Conservation (phyloP, 257 asterid genomes). For the Ehretia macrophylla region DNA sequence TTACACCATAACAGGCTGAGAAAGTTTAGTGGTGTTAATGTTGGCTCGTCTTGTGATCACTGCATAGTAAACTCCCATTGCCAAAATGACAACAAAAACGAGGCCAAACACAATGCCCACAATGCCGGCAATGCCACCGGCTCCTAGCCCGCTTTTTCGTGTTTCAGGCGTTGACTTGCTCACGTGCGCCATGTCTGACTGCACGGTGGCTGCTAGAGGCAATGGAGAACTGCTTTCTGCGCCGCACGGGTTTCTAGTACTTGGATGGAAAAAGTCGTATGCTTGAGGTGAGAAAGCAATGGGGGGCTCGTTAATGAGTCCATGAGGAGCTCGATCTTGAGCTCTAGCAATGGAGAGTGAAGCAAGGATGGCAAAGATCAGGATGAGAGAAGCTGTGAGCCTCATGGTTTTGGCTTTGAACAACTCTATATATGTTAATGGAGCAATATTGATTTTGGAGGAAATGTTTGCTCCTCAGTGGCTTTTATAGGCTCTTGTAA, state of each 20-base stretch:
- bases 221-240: slow-evolving; percentile 25
- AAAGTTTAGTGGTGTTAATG: slow-evolving; percentile 18
- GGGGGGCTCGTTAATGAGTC: slow-evolving; percentile 30
- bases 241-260: slow-evolving; percentile 10
- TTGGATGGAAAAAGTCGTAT: slow-evolving; percentile 31
- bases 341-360: slow-evolving; percentile 15
- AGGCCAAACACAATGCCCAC: slow-evolving; percentile 26
- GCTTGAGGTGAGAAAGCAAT: slow-evolving; percentile 39
- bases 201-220: slow-evolving; percentile 38
- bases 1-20: slow-evolving; percentile 9
- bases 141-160: slow-evolving; percentile 13
- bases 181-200: slow-evolving; percentile 31
- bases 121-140: slow-evolving; percentile 18
- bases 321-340: slow-evolving; percentile 42
- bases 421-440: neutral
- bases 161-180: slow-evolving; percentile 14
- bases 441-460: neutral
- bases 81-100: slow-evolving; percentile 22
- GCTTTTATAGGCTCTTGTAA: slow-evolving; percentile 1
- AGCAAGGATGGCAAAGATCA: neutral
- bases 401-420: neutral
- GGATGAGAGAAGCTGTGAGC: neutral
- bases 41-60: slow-evolving; percentile 11
- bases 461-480: neutral
- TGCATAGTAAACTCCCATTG: slow-evolving; percentile 26